Evolutionary conservation across 164 flowering plant species (phyloP).

Genomic region (Pachysandra terminalis): DNA sequence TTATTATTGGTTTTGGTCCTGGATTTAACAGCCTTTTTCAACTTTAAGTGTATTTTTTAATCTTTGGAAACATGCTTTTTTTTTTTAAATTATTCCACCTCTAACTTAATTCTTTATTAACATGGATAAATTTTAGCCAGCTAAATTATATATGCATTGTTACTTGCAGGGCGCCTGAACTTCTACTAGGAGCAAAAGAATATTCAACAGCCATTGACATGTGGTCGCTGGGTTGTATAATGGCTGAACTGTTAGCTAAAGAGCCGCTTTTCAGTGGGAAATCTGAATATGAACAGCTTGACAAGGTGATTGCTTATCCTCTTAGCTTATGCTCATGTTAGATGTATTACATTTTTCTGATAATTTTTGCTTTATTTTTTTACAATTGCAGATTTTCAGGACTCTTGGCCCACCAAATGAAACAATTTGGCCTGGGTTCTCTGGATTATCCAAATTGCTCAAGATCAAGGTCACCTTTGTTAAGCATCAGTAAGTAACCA

Average conservation of each 20-base stretch:
- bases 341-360: background rate
- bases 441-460: constrained; percentile 77
- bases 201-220: constrained; percentile 98
- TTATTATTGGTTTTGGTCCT: background rate
- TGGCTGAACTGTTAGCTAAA: constrained; percentile 93
- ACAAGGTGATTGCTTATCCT: constrained; percentile 53
- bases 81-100: background rate
- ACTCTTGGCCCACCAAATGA: constrained; percentile 90
- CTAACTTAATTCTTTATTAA: background rate
- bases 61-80: background rate
- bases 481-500: constrained; percentile 64
- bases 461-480: constrained; percentile 75
- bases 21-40: background rate
- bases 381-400: constrained; percentile 57
- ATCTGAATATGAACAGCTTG: constrained; percentile 89
- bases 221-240: constrained; percentile 99
- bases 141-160: background rate
- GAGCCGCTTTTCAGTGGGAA: constrained; percentile 87
- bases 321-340: background rate
- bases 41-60: no score
- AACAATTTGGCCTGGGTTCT: constrained; percentile 87
- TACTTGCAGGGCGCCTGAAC: constrained; percentile 87
- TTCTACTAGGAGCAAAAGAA: constrained; percentile 81
- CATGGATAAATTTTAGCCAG: no score
- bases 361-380: background rate